A percentile compares a stretch with the other conserved stretches of the same genome.
These are phyloP conservation scores for Groenewaldozyma tartarivorans DNA, from an alignment of 805 yeast genomes.

Conservation along the genomic window DNA sequence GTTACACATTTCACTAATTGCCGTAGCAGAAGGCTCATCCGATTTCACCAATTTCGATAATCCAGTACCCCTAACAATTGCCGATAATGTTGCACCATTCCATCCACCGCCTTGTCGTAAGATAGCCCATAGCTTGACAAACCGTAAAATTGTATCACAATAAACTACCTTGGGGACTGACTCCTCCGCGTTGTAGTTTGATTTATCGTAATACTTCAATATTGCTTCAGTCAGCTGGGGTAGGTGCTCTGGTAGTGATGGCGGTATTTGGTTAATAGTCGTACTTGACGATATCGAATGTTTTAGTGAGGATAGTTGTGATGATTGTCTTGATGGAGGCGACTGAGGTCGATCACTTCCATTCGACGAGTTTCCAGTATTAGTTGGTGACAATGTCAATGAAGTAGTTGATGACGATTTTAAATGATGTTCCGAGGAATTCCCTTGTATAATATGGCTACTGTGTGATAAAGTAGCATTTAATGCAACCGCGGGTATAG, in stretches of 20 bases:
- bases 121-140: conserved; percentile 48
- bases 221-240: conserved; percentile 25
- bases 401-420: conserved; percentile 6
- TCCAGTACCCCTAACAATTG: conserved; percentile 35
- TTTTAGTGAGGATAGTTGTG: too few species aligned
- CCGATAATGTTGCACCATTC: conserved; percentile 32
- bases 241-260: conserved; percentile 17
- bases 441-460: background rate
- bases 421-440: conserved; percentile 7
- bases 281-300: too few species aligned
- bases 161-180: conserved; percentile 74
- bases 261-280: too few species aligned
- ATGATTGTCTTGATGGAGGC: background rate
- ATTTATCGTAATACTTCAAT: conserved; percentile 34
- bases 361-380: background rate
- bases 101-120: conserved; percentile 43
- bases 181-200: conserved; percentile 55
- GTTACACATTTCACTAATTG: conserved; percentile 42
- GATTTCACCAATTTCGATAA: conserved; percentile 18
- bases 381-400: background rate
- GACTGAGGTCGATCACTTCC: too few species aligned
- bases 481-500: conserved; percentile 23
- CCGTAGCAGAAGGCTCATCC: conserved; percentile 25
- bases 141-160: conserved; percentile 61
- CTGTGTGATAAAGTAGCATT: conserved; percentile 3